Conservation (phyloP, 169 alveolate species). For the Pseudocohnilembus persalinus region DNA sequence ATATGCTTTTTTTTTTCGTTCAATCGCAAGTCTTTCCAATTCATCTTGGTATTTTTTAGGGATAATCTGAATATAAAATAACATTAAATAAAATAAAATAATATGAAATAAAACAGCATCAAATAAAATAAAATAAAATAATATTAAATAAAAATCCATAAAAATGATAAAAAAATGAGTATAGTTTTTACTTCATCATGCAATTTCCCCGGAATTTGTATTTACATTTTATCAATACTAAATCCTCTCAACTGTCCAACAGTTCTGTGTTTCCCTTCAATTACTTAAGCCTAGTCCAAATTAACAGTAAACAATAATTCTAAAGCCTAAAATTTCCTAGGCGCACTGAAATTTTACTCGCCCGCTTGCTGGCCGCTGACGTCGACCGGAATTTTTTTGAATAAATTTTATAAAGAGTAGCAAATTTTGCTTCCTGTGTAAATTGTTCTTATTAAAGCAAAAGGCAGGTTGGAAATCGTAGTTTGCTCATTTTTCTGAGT, state of each 20-base stretch:
- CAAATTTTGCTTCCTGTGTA: constrained; percentile 49
- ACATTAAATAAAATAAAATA: not conserved
- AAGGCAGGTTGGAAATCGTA: constrained; percentile 32
- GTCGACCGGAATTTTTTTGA: constrained; percentile 22
- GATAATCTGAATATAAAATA: constrained; percentile 7
- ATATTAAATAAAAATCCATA: no score
- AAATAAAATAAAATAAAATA: not conserved
- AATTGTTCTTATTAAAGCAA: constrained; percentile 45
- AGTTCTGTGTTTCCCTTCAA: constrained; percentile 29
- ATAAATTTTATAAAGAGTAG: constrained; percentile 14
- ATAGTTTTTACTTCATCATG: constrained; percentile 36
- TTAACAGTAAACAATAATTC: constrained; percentile 47
- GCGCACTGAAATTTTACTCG: not conserved
- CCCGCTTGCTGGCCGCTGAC: constrained; percentile 15
- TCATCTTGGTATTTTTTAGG: constrained; percentile 23
- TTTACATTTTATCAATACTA: constrained; percentile 52
- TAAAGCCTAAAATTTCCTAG: constrained; percentile 1
- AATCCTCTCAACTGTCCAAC: constrained; percentile 42
- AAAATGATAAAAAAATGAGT: not conserved
- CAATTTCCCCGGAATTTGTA: constrained; percentile 48
- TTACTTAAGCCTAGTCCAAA: constrained; percentile 23
- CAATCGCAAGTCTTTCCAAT: constrained; percentile 32
- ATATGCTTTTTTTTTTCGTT: constrained; percentile 31
- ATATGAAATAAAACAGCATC: constrained; percentile 24
- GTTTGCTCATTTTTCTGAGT: constrained; percentile 30